Conservation (phyloP, 306 rosid genomes). For the Vigna angularis region DNA sequence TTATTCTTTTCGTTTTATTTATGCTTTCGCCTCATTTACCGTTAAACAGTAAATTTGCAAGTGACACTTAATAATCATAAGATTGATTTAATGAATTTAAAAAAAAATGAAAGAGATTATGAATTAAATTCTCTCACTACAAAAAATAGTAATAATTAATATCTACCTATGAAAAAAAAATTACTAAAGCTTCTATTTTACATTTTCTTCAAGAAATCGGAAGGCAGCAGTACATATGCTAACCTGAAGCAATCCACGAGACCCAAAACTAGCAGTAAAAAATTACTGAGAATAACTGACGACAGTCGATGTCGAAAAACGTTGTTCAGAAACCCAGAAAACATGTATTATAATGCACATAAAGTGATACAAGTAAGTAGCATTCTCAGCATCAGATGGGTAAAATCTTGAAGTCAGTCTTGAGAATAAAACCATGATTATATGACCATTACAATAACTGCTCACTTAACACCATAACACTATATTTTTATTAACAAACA, state of each 20-base stretch:
- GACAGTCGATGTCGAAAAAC: background rate
- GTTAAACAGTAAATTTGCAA: too few species aligned
- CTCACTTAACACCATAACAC: slow-evolving; percentile 21
- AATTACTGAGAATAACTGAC: background rate
- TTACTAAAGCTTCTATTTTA: background rate
- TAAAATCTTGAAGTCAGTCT: slow-evolving; percentile 19
- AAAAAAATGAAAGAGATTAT: too few species aligned
- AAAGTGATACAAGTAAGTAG: background rate
- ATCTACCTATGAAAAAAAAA: too few species aligned
- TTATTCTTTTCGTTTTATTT: too few species aligned
- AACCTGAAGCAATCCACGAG: background rate
- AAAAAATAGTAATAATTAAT: too few species aligned
- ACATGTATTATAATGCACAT: background rate
- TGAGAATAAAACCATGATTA: background rate
- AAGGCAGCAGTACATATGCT: background rate
- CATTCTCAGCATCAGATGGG: background rate
- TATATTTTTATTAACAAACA: slow-evolving; percentile 25
- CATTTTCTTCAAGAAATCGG: background rate
- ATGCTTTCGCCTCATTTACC: too few species aligned
- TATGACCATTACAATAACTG: slow-evolving; percentile 21
- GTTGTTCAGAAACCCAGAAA: background rate
- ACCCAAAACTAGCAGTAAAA: background rate
- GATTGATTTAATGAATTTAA: too few species aligned
- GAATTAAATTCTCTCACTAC: too few species aligned
- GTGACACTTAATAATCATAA: too few species aligned